Conservation (phyloP, 306 rosid genomes). For the Trifolium repens region DNA sequence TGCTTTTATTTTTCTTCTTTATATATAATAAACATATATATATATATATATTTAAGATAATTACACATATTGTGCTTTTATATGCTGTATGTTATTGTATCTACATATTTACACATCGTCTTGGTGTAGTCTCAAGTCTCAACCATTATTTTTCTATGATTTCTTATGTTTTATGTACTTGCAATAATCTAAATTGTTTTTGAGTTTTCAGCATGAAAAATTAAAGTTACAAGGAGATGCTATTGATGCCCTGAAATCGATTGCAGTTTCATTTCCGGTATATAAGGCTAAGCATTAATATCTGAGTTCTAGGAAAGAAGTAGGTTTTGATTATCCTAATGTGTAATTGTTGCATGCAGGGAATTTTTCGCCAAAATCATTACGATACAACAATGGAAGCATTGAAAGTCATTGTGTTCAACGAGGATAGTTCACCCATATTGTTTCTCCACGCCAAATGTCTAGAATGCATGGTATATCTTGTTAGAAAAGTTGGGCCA, state of each 20-base stretch:
- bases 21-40: no score
- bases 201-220: conserved; percentile 33
- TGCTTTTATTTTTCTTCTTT: no score
- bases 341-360: conserved; percentile 32
- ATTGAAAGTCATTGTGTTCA: conserved; percentile 17
- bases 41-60: no score
- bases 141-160: conserved; percentile 7
- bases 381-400: conserved; percentile 27
- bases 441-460: conserved; percentile 10
- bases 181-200: conserved; percentile 12
- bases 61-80: conserved; percentile 6
- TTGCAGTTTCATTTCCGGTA: conserved; percentile 32
- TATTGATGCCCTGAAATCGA: conserved; percentile 24
- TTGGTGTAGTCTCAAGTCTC: neutral
- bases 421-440: neutral
- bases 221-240: conserved; percentile 20
- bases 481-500: neutral
- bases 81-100: conserved; percentile 8
- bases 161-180: neutral
- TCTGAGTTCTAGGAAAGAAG: neutral
- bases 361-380: neutral
- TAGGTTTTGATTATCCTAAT: conserved; percentile 5
- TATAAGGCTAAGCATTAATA: neutral
- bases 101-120: neutral
- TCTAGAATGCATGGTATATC: conserved; percentile 31